These are phyloP conservation scores for Purpureocillium takamizusanense DNA, from an alignment of 2,329 filamentous ascomycete species.

Conservation along the genomic window DNA sequence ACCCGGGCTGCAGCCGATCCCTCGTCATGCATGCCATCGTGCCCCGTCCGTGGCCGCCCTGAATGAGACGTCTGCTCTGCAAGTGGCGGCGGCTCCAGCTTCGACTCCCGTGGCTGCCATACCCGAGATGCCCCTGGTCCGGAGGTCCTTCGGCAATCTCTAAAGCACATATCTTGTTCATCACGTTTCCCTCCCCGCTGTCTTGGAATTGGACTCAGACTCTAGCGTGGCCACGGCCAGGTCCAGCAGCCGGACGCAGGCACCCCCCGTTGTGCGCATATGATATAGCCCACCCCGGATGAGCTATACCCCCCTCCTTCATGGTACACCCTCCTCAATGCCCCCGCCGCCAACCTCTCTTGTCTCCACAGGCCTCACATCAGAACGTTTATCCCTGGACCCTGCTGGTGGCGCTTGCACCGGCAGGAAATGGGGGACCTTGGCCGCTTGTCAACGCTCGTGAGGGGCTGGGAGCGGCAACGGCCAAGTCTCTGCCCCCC, in stretches of 20 bases:
- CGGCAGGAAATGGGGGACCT: background rate
- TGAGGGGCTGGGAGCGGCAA: background rate
- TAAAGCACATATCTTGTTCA: background rate
- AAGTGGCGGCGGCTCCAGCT: too few species aligned
- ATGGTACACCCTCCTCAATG: background rate
- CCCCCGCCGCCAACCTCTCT: conserved; percentile 12
- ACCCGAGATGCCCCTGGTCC: too few species aligned
- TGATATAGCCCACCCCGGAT: conserved; percentile 20
- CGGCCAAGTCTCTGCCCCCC: background rate
- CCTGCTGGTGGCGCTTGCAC: background rate
- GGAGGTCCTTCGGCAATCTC: conserved; percentile 1
- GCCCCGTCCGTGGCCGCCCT: background rate
- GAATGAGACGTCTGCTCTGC: too few species aligned
- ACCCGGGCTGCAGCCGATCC: conserved; percentile 1
- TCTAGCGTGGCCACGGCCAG: conserved; percentile 6
- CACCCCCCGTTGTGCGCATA: too few species aligned
- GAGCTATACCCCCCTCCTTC: conserved; percentile 16
- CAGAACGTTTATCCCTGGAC: conserved; percentile 10
- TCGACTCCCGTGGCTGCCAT: too few species aligned
- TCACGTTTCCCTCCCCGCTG: conserved; percentile 9
- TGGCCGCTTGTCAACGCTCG: background rate
- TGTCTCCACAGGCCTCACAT: conserved; percentile 10
- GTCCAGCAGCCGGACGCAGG: background rate
- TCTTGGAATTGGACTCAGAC: background rate
- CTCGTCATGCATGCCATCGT: background rate